Conservation (phyloP, 345 rosid species). For the Clarkia xantiana region DNA sequence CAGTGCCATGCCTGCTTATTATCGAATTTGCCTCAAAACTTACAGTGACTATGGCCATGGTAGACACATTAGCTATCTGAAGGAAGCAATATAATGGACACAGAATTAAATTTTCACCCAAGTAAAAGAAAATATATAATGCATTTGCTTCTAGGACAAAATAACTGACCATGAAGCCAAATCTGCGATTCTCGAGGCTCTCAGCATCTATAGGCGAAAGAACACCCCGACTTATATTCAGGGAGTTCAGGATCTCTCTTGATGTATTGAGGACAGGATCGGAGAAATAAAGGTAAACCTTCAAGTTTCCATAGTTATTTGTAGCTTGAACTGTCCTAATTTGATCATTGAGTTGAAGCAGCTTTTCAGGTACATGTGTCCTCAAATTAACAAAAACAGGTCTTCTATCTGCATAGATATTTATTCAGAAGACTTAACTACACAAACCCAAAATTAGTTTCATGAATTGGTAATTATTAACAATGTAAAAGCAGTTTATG, state of each 20-base stretch:
- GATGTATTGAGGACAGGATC: conserved; percentile 65
- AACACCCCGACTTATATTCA: conserved; percentile 39
- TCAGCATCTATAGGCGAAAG: conserved; percentile 47
- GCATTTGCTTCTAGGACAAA: not conserved
- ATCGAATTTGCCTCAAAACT: conserved; percentile 29
- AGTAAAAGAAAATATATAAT: not conserved
- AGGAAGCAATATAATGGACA: conserved; percentile 1
- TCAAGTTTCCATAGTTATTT: conserved; percentile 37
- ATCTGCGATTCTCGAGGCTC: conserved; percentile 49
- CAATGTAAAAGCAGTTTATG: not conserved
- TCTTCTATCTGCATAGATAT: conserved; percentile 46
- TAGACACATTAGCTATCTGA: conserved; percentile 53
- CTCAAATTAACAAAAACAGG: conserved; percentile 45
- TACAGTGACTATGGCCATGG: conserved; percentile 42
- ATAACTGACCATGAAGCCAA: conserved; percentile 56
- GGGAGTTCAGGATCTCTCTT: conserved; percentile 33
- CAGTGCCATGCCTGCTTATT: conserved; percentile 61
- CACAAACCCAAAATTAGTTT: not conserved
- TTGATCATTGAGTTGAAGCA: conserved; percentile 43
- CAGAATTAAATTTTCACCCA: not conserved
- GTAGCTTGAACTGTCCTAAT: conserved; percentile 78
- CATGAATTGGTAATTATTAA: not conserved
- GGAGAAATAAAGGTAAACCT: conserved; percentile 69
- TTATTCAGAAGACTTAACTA: not conserved
- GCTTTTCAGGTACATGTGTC: conserved; percentile 56